Evolutionary conservation across 352 stramenopile genomes (phyloP).

Genomic region (Salisapilia sapeloensis): DNA sequence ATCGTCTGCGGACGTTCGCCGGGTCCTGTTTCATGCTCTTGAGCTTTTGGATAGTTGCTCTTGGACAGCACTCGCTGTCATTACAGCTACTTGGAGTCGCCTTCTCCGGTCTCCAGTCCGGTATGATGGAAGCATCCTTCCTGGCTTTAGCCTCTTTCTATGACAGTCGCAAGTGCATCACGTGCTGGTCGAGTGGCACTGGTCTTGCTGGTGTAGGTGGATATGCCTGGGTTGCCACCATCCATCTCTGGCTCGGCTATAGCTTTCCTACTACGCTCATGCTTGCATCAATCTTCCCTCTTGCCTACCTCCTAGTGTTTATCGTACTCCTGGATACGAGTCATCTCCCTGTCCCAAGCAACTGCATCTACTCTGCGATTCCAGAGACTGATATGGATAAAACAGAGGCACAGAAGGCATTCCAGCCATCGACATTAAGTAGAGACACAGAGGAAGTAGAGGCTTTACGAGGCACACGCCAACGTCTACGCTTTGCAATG

Average conservation of each 20-base stretch:
- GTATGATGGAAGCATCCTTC: slow-evolving; percentile 83
- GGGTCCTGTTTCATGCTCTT: slow-evolving; percentile 65
- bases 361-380: slow-evolving; percentile 4
- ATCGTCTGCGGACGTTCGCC: slow-evolving; percentile 55
- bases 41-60: slow-evolving; percentile 61
- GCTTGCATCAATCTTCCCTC: slow-evolving; percentile 37
- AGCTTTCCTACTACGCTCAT: slow-evolving; percentile 49
- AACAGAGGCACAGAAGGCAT: slow-evolving; percentile 1
- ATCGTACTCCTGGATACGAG: slow-evolving; percentile 37
- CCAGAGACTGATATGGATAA: not conserved
- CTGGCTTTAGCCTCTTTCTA: slow-evolving; percentile 78
- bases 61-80: slow-evolving; percentile 27
- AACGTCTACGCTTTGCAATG: slow-evolving; percentile 58
- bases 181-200: slow-evolving; percentile 86
- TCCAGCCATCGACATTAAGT: too few relatives aligned
- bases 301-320: slow-evolving; percentile 46
- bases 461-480: slow-evolving; percentile 7
- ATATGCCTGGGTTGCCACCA: slow-evolving; percentile 75
- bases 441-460: too few relatives aligned
- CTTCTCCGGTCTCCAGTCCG: slow-evolving; percentile 72
- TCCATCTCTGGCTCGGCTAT: slow-evolving; percentile 43
- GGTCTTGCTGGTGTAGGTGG: slow-evolving; percentile 84
- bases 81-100: slow-evolving; percentile 80
- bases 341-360: slow-evolving; percentile 12
- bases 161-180: slow-evolving; percentile 59